These are phyloP conservation scores for Polygonum maritimum DNA, from an alignment of 148 eudicot genomes.

Conservation along the genomic window DNA sequence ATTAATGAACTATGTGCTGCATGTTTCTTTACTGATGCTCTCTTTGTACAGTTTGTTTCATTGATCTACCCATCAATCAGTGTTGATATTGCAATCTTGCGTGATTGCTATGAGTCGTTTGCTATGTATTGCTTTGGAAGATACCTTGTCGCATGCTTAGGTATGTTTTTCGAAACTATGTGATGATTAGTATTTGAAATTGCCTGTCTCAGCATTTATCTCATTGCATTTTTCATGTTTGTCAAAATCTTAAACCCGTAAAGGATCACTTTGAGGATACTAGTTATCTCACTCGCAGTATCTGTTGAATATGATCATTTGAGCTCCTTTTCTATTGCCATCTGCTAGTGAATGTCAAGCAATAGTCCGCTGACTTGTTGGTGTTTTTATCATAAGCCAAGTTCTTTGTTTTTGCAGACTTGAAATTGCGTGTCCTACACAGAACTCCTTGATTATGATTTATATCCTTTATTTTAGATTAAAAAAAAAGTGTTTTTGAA, in stretches of 20 bases:
- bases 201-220: background rate
- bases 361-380: background rate
- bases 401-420: background rate
- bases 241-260: background rate
- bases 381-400: background rate
- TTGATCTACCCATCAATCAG: conserved; percentile 80
- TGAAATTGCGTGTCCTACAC: background rate
- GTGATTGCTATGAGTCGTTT: conserved; percentile 97
- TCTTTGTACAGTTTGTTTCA: conserved; percentile 64
- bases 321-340: background rate
- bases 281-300: background rate
- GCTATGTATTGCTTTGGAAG: conserved; percentile 99
- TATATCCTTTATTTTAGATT: background rate
- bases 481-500: background rate
- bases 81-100: conserved; percentile 83
- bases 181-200: conserved; percentile 7
- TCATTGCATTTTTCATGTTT: background rate
- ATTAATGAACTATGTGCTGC: background rate
- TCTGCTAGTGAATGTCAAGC: background rate
- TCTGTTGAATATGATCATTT: background rate
- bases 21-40: background rate
- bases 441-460: background rate
- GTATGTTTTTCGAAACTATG: conserved; percentile 35
- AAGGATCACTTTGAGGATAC: background rate
- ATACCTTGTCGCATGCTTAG: conserved; percentile 92